Conservation (phyloP, 202 grass and related monocot genomes). For the Miscanthus sacchariflorus region DNA sequence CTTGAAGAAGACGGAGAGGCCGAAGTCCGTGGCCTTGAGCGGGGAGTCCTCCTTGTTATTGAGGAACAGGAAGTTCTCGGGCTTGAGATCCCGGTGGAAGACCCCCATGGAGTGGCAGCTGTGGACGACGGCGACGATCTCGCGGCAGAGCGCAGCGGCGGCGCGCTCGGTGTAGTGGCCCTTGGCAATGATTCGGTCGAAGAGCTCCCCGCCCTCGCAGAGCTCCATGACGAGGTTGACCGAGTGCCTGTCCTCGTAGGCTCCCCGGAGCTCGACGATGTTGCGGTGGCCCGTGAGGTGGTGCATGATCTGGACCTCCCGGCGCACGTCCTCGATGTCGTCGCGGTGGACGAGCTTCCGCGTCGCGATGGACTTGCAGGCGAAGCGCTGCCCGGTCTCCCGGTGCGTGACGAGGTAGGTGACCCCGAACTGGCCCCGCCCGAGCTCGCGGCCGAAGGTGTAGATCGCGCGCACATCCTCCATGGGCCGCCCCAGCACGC, state of each 20-base stretch:
- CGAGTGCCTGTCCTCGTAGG: slow-evolving; percentile 91
- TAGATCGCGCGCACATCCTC: slow-evolving; percentile 88
- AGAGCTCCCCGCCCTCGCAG: slow-evolving; percentile 98
- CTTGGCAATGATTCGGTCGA: slow-evolving; percentile 90
- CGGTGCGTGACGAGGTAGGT: slow-evolving; percentile 95
- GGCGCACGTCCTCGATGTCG: slow-evolving; percentile 91
- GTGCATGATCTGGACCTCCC: slow-evolving; percentile 98
- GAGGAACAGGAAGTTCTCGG: slow-evolving; percentile 96
- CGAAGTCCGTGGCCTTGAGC: slow-evolving; percentile 97
- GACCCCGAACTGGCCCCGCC: slow-evolving; percentile 95
- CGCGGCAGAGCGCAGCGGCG: slow-evolving; percentile 83
- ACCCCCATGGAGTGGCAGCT: slow-evolving; percentile 99
- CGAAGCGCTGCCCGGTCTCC: slow-evolving; percentile 71
- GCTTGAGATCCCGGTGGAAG: slow-evolving; percentile 97
- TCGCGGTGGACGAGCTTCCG: slow-evolving; percentile 92
- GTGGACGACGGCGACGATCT: slow-evolving; percentile 89
- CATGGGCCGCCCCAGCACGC: slow-evolving; percentile 80
- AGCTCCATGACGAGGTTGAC: slow-evolving; percentile 99
- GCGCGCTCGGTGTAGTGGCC: slow-evolving; percentile 98
- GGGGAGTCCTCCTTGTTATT: slow-evolving; percentile 86
- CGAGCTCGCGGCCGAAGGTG: slow-evolving; percentile 89
- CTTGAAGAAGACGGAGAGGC: slow-evolving; percentile 97
- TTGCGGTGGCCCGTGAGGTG: slow-evolving; percentile 92
- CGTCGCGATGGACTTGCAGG: slow-evolving; percentile 98
- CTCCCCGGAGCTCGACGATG: slow-evolving; percentile 91